A percentile compares a stretch with the other conserved stretches of the same genome.
Evolutionary conservation across 164 flowering plant genomes (phyloP).

Genomic region (Piper betle): DNA sequence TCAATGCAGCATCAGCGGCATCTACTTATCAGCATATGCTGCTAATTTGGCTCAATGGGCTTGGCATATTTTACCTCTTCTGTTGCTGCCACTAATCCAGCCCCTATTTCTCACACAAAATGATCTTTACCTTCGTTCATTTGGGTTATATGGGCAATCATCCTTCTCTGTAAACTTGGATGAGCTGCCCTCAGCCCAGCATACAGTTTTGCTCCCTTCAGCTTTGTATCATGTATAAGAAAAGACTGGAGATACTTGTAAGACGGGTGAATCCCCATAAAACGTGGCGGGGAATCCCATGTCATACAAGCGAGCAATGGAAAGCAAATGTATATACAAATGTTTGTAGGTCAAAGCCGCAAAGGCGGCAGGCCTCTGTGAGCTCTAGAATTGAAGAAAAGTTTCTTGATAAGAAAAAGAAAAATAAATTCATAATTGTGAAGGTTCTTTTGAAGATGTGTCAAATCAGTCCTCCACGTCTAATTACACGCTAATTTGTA

Average conservation of each 20-base stretch:
- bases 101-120: neutral
- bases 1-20: constrained; percentile 16
- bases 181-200: constrained; percentile 2
- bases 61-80: constrained; percentile 13
- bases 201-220: constrained; percentile 14
- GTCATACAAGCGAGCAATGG: constrained; percentile 1
- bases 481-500: constrained; percentile 1
- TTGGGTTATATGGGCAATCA: constrained; percentile 2
- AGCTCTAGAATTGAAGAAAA: neutral
- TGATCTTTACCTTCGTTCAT: constrained; percentile 1
- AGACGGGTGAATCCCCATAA: constrained; percentile 6
- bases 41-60: constrained; percentile 14
- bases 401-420: constrained; percentile 12
- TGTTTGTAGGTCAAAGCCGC: constrained; percentile 41
- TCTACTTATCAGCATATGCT: constrained; percentile 8
- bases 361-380: constrained; percentile 38
- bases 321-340: constrained; percentile 10
- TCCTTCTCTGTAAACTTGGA: neutral
- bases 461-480: neutral
- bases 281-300: constrained; percentile 5
- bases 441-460: constrained; percentile 6
- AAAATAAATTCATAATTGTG: neutral
- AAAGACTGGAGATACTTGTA: constrained; percentile 2
- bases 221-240: neutral
- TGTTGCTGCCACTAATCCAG: constrained; percentile 8